phyloP scores from a whole-genome alignment of 345 rosid genomes.

The Syzygium grande region DNA sequence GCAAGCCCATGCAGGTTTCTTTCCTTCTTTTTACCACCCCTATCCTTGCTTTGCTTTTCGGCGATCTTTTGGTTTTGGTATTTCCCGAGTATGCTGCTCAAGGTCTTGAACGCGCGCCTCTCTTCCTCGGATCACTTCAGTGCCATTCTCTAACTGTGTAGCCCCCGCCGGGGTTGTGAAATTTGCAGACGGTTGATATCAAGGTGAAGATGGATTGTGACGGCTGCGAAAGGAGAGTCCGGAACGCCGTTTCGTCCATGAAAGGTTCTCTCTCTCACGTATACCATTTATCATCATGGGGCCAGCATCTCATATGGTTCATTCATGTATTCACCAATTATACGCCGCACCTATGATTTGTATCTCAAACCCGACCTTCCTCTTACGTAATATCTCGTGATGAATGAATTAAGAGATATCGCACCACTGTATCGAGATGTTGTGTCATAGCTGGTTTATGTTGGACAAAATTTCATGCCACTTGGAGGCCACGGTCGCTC shows the following conservation, averaged over 20 bases:
- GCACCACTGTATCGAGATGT: background rate
- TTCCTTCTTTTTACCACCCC: background rate
- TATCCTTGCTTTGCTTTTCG: background rate
- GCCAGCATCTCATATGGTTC: background rate
- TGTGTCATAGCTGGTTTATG: background rate
- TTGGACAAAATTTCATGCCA: background rate
- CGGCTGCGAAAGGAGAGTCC: slow-evolving; percentile 47
- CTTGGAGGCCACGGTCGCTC: background rate
- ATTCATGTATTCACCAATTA: background rate
- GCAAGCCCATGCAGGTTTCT: slow-evolving; percentile 41
- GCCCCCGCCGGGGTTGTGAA: background rate
- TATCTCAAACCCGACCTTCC: background rate
- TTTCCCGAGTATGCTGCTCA: background rate
- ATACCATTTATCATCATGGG: background rate
- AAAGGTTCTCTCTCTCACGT: slow-evolving; percentile 18
- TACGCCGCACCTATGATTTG: background rate
- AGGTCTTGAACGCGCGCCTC: background rate
- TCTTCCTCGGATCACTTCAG: background rate
- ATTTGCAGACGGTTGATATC: slow-evolving; percentile 40
- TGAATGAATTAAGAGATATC: background rate
- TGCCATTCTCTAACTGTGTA: background rate
- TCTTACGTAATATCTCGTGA: background rate
- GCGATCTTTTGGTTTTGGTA: background rate
- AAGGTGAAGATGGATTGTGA: slow-evolving; percentile 62
- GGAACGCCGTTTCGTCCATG: slow-evolving; percentile 28